A percentile compares a stretch with the other conserved stretches of the same genome.
phyloP scores from a whole-genome alignment of 2,329 filamentous ascomycete genomes.

The Tolypocladium tundrense region DNA sequence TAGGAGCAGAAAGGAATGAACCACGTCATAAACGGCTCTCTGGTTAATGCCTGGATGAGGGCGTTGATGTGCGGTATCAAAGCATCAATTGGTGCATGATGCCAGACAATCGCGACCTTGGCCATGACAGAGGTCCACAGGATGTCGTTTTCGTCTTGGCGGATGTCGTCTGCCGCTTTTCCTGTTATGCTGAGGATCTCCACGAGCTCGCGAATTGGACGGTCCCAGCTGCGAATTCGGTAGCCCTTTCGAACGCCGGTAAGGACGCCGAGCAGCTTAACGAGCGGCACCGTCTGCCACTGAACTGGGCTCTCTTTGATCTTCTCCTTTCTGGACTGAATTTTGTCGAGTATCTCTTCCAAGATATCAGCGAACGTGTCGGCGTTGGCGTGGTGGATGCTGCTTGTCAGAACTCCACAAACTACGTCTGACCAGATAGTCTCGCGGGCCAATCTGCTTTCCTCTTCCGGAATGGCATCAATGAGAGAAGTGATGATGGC shows the following conservation, averaged over 20 bases:
- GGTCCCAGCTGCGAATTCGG: constrained; percentile 62
- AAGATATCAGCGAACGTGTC: constrained; percentile 64
- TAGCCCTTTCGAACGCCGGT: constrained; percentile 74
- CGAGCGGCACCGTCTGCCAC: constrained; percentile 35
- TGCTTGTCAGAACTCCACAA: constrained; percentile 66
- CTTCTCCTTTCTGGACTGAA: constrained; percentile 25
- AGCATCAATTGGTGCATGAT: constrained; percentile 68
- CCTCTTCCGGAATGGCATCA: constrained; percentile 38
- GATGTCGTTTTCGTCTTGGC: constrained; percentile 24
- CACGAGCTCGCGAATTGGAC: constrained; percentile 46
- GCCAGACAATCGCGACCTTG: constrained; percentile 56
- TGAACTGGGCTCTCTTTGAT: constrained; percentile 7
- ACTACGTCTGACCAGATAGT: constrained; percentile 54
- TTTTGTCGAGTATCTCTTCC: constrained; percentile 47
- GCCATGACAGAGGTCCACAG: constrained; percentile 51
- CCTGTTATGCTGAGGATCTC: constrained; percentile 39
- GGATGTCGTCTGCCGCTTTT: constrained; percentile 23
- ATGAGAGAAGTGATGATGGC: constrained; percentile 43
- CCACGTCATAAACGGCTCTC: constrained; percentile 54
- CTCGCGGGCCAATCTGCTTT: constrained; percentile 34
- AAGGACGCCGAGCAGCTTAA: constrained; percentile 55
- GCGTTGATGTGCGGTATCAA: constrained; percentile 59
- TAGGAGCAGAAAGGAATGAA: constrained; percentile 83
- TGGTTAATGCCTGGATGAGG: constrained; percentile 54
- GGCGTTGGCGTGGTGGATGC: constrained; percentile 70